A percentile compares a stretch with the other conserved stretches of the same genome.
phyloP scores from a whole-genome alignment of 2,329 filamentous ascomycete species.

The Cercospora sesami region DNA sequence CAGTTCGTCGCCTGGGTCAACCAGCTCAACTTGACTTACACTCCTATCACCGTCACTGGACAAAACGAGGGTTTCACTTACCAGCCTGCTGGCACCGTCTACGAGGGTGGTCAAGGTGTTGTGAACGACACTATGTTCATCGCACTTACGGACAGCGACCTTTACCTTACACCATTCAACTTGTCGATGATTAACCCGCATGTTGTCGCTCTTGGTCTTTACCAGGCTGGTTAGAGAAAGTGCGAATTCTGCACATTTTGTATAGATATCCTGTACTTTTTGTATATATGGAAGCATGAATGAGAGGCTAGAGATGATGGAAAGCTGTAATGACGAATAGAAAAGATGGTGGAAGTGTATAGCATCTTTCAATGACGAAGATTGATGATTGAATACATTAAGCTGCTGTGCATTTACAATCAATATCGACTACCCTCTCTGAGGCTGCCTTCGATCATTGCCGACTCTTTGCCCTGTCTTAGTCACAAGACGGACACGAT shows the following conservation, averaged over 20 bases:
- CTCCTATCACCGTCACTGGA: conserved; percentile 63
- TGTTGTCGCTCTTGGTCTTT: conserved; percentile 71
- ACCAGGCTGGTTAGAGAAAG: conserved; percentile 66
- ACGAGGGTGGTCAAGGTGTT: conserved; percentile 61
- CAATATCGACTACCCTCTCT: too few species aligned
- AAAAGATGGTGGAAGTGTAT: background rate
- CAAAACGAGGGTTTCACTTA: conserved; percentile 64
- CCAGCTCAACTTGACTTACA: conserved; percentile 63
- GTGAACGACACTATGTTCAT: conserved; percentile 80
- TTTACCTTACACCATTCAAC: conserved; percentile 75
- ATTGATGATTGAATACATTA: background rate
- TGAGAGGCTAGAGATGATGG: background rate
- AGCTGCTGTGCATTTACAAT: background rate
- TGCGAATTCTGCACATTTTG: background rate
- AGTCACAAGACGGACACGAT: too few species aligned
- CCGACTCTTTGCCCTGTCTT: too few species aligned
- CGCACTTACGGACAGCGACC: conserved; percentile 68
- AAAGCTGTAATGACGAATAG: background rate
- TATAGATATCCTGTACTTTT: background rate
- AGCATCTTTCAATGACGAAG: background rate
- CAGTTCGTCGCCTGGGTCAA: conserved; percentile 72
- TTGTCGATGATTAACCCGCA: conserved; percentile 72
- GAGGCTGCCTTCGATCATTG: too few species aligned
- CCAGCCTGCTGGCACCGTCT: conserved; percentile 71
- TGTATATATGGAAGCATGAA: background rate